These are phyloP conservation scores for Grosmannia clavigera DNA, from an alignment of 2,329 filamentous ascomycete genomes.

Conservation along the genomic window DNA sequence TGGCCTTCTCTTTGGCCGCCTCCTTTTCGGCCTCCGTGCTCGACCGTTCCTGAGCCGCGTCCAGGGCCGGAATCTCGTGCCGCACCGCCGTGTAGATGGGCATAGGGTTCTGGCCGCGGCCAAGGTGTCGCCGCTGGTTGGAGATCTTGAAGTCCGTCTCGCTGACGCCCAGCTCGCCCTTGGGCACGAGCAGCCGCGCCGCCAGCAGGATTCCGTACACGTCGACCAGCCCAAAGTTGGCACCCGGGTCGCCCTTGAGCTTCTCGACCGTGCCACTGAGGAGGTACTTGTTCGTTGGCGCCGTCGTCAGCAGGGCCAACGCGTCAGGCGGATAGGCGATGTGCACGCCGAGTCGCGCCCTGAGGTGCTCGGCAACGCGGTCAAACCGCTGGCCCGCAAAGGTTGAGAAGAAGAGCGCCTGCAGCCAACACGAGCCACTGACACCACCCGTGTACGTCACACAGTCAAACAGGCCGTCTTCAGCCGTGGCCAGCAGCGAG, in stretches of 20 bases:
- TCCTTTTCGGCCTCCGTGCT: slow-evolving; percentile 24
- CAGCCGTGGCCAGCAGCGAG: slow-evolving; percentile 70
- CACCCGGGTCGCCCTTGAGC: slow-evolving; percentile 65
- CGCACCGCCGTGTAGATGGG: slow-evolving; percentile 94
- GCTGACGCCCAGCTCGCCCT: slow-evolving; percentile 66
- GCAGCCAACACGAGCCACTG: slow-evolving; percentile 92
- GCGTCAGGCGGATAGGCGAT: slow-evolving; percentile 86
- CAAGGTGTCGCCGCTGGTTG: slow-evolving; percentile 65
- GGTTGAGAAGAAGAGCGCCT: slow-evolving; percentile 75
- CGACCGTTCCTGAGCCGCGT: slow-evolving; percentile 18
- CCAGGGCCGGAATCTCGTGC: slow-evolving; percentile 74
- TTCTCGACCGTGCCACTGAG: slow-evolving; percentile 86
- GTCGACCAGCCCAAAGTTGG: slow-evolving; percentile 84
- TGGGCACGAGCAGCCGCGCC: slow-evolving; percentile 73
- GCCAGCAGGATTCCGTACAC: slow-evolving; percentile 81
- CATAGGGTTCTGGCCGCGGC: slow-evolving; percentile 68
- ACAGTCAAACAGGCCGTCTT: slow-evolving; percentile 86
- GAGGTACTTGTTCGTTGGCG: slow-evolving; percentile 87
- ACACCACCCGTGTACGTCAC: slow-evolving; percentile 91
- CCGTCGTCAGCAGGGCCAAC: slow-evolving; percentile 66
- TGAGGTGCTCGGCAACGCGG: slow-evolving; percentile 71
- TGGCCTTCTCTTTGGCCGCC: slow-evolving; percentile 36
- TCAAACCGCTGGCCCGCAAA: slow-evolving; percentile 56
- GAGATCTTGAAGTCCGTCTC: slow-evolving; percentile 81
- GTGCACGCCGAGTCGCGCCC: slow-evolving; percentile 71